A percentile compares a stretch with the other conserved stretches of the same genome.
Evolutionary conservation across 2,329 filamentous ascomycete genomes (phyloP).

Genomic region (Zalaria sp.): DNA sequence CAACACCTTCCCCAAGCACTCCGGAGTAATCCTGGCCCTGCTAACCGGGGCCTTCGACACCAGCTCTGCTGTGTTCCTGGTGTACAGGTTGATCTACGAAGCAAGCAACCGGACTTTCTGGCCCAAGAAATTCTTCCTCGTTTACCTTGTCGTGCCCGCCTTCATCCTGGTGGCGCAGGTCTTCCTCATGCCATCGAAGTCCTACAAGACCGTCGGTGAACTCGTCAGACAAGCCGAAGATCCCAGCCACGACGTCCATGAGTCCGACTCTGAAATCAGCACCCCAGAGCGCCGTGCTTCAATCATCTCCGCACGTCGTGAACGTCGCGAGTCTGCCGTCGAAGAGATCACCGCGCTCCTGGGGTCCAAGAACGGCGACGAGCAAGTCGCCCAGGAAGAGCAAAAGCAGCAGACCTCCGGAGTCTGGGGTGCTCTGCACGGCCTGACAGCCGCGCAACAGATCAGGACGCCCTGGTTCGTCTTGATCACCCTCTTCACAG

Average conservation of each 20-base stretch:
- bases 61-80: constrained; percentile 32
- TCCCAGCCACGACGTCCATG: constrained; percentile 27
- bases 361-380: constrained; percentile 47
- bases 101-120: constrained; percentile 25
- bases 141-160: constrained; percentile 33
- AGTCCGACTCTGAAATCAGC: constrained; percentile 39
- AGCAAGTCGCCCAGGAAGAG: constrained; percentile 52
- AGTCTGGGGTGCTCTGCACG: constrained; percentile 79
- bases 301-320: constrained; percentile 35
- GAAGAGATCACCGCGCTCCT: constrained; percentile 62
- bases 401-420: constrained; percentile 56
- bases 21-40: constrained; percentile 33
- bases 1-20: constrained; percentile 36
- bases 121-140: constrained; percentile 34
- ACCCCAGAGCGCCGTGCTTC: constrained; percentile 42
- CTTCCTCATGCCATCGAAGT: constrained; percentile 31
- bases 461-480: constrained; percentile 73
- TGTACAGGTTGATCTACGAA: constrained; percentile 33
- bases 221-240: constrained; percentile 58
- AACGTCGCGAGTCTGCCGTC: constrained; percentile 47
- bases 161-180: constrained; percentile 28
- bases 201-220: constrained; percentile 53
- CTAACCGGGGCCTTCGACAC: constrained; percentile 39
- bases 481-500: constrained; percentile 67
- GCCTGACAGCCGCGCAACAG: constrained; percentile 54